Evolutionary conservation across 192 early-diverging fungal genomes (phyloP).

Genomic region (Geranomyces michiganensis): DNA sequence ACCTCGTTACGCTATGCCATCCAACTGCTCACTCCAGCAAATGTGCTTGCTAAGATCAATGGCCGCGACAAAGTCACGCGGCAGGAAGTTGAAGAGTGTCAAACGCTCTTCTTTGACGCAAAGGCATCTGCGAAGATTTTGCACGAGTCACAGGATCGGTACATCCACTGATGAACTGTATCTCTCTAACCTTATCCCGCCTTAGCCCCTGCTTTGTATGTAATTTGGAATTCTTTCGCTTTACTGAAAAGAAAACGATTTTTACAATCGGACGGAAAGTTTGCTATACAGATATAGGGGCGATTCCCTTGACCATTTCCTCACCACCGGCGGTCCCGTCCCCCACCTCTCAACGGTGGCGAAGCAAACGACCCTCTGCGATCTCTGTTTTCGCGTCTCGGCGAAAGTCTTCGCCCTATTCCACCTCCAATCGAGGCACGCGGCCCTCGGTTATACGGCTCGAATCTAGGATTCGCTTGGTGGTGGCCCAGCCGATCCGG

Average conservation of each 20-base stretch:
- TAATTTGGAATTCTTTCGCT: too few relatives aligned
- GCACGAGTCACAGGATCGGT: slow-evolving; percentile 48
- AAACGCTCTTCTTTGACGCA: slow-evolving; percentile 86
- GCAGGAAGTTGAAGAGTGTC: slow-evolving; percentile 86
- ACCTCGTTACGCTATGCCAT: slow-evolving; percentile 94
- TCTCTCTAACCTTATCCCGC: too few relatives aligned
- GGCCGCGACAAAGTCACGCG: slow-evolving; percentile 78
- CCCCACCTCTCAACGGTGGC: too few relatives aligned
- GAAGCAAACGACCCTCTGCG: neutral
- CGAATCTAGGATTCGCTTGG: neutral
- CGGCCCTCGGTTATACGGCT: neutral
- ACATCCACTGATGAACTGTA: slow-evolving; percentile 35
- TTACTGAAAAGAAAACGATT: too few relatives aligned
- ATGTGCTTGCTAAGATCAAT: slow-evolving; percentile 82
- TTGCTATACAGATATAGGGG: too few relatives aligned
- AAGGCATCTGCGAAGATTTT: slow-evolving; percentile 80
- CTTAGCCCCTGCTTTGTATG: too few relatives aligned
- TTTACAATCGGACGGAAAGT: too few relatives aligned
- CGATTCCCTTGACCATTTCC: too few relatives aligned
- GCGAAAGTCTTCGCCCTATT: neutral
- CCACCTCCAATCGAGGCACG: neutral
- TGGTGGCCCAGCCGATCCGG: neutral
- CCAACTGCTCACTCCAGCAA: slow-evolving; percentile 92
- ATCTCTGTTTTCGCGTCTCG: neutral
- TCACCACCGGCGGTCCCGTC: too few relatives aligned